A percentile compares a stretch with the other conserved stretches of the same genome.
These are phyloP conservation scores for Sclerotinia nivalis DNA, from an alignment of 2,329 filamentous ascomycete species.

Conservation along the genomic window DNA sequence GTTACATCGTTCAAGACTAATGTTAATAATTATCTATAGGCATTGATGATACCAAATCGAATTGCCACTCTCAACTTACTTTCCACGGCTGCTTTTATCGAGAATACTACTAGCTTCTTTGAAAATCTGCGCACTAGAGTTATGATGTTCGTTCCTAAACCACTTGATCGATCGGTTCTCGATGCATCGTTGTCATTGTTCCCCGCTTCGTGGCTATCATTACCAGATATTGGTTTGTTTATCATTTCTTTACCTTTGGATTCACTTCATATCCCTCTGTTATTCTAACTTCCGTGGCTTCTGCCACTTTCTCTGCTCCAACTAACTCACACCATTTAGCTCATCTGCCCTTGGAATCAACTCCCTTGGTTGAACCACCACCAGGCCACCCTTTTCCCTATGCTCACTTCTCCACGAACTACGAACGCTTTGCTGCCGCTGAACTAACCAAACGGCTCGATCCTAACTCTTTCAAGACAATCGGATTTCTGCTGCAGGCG, in stretches of 20 bases:
- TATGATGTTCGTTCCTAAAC: constrained; percentile 66
- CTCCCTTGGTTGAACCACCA: constrained; percentile 44
- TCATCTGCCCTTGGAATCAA: constrained; percentile 48
- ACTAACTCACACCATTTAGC: background rate
- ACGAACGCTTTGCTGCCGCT: constrained; percentile 77
- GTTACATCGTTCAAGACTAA: background rate
- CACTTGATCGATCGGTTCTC: constrained; percentile 64
- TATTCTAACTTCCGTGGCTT: constrained; percentile 49
- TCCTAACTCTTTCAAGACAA: constrained; percentile 58
- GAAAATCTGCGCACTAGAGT: constrained; percentile 63
- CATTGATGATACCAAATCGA: constrained; percentile 52
- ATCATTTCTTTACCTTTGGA: constrained; percentile 44
- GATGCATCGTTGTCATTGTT: constrained; percentile 69
- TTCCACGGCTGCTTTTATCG: constrained; percentile 61
- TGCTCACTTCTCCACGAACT: constrained; percentile 68
- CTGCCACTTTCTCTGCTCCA: constrained; percentile 59
- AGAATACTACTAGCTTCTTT: constrained; percentile 61
- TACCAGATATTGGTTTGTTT: constrained; percentile 59
- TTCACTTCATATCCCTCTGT: constrained; percentile 39
- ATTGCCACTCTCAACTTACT: constrained; percentile 59
- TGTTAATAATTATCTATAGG: constrained; percentile 35
- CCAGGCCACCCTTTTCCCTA: constrained; percentile 43
- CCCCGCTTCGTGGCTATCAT: constrained; percentile 59
- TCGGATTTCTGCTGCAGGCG: constrained; percentile 74
- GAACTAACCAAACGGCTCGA: constrained; percentile 72